phyloP scores from a whole-genome alignment of 257 asterid species.

The Ligustrum vulgare region DNA sequence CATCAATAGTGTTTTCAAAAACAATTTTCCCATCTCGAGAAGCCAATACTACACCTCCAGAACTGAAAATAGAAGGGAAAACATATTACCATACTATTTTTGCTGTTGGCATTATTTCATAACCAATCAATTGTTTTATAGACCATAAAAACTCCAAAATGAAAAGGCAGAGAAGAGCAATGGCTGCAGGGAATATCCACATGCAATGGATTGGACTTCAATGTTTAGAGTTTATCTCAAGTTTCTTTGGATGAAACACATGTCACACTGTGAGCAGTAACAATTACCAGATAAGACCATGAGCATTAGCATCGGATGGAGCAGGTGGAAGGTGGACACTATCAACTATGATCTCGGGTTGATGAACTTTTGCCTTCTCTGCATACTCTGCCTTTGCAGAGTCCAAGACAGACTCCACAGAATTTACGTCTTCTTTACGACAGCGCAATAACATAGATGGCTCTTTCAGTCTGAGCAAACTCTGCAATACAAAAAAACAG shows the following conservation, averaged over 20 bases:
- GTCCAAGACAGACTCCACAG: conserved; percentile 64
- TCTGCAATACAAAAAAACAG: conserved; percentile 40
- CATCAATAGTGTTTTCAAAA: conserved; percentile 89
- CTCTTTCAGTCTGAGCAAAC: conserved; percentile 90
- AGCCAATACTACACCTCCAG: conserved; percentile 96
- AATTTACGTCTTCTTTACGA: conserved; percentile 59
- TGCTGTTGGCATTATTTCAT: background rate
- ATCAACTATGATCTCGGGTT: conserved; percentile 75
- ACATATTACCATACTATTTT: background rate
- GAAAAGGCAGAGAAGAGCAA: conserved; percentile 1
- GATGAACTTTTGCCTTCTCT: conserved; percentile 56
- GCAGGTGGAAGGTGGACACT: conserved; percentile 72
- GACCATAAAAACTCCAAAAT: conserved; percentile 9
- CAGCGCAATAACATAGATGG: conserved; percentile 82
- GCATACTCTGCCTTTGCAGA: conserved; percentile 74
- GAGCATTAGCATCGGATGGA: conserved; percentile 62
- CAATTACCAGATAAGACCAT: conserved; percentile 69
- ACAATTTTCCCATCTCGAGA: conserved; percentile 97
- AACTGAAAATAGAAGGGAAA: conserved; percentile 40
- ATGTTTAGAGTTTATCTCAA: background rate
- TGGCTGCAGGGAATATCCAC: background rate
- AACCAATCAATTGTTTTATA: conserved; percentile 1
- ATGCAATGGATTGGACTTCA: background rate
- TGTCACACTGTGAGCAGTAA: background rate
- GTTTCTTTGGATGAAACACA: background rate